Evolutionary conservation across 768 basidiomycete genomes (phyloP).

Genomic region (Psilocybe subaeruginosa): DNA sequence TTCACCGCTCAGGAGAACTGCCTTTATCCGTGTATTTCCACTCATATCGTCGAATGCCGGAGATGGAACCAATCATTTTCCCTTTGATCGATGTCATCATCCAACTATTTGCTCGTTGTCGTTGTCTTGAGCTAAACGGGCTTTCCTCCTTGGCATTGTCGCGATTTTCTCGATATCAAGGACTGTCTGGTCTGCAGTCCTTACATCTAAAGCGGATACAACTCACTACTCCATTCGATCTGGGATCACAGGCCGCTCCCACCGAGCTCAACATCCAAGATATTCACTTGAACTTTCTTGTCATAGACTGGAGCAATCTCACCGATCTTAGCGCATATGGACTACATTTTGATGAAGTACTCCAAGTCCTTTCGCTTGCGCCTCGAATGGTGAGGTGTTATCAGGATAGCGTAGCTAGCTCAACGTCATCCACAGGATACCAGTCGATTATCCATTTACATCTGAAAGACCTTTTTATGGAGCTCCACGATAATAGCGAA

Average conservation of each 20-base stretch:
- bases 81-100: not conserved
- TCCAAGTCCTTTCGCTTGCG: too few relatives aligned
- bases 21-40: not conserved
- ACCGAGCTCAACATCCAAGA: not conserved
- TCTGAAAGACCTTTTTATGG: too few relatives aligned
- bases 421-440: too few relatives aligned
- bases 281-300: not conserved
- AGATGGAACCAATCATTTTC: not conserved
- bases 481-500: too few relatives aligned
- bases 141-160: not conserved
- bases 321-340: not conserved
- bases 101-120: not conserved
- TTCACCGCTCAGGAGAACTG: slow-evolving; percentile 8
- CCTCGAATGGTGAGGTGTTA: too few relatives aligned
- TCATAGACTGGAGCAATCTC: not conserved
- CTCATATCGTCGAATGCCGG: not conserved
- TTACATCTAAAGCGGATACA: not conserved
- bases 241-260: not conserved
- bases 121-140: not conserved
- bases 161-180: not conserved
- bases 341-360: not conserved
- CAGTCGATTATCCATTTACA: too few relatives aligned
- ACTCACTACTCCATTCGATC: not conserved
- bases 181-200: not conserved
- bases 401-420: too few relatives aligned